Base-by-base conservation (phyloP, 495 filamentous ascomycete species). In the Cryomyces minteri region DNA sequence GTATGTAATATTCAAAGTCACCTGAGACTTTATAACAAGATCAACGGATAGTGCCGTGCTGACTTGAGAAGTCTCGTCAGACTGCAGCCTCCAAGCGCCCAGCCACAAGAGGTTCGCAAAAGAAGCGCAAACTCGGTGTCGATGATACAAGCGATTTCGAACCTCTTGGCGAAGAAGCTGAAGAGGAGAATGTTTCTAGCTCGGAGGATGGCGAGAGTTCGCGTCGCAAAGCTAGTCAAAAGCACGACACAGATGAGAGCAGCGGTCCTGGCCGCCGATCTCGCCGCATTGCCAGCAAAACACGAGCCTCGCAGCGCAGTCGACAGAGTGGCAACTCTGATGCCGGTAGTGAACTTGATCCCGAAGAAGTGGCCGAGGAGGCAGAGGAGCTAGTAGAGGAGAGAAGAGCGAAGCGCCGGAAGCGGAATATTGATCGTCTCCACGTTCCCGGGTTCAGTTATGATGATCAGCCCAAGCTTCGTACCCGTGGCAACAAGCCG, bases 81-180 rank as follows among this genome's bases (percentile, higher is more conserved):
- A 25, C 18, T 25, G 18, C 18, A 25, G 18, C 57, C 43, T 58
- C 62, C 25, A 69, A 70, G 51, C 69, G 66, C 47, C 64, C 56
- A 31, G 18, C 18, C 18, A 43, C 63, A 28, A 63, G 61, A 43
- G 62, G 56, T 44, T 69, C 66, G 29, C 68, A 80, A 55, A 72
- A 71, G 43, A 72, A 50, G 39, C 54, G 57, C 25, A 62, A 57
- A 47, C 48, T 50, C 14, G 55, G 50, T 14, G 47, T 37, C 37
- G 77, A 87, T 47, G 80, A 81, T 11, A 84, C 80, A 52, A 90
- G 84, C 57, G 87, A 94, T 51, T 94, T 93, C 54, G 84, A 94
- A 53, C 85, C 85, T 6, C 79, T 78, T 32, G 71, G 66, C 0
- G 72, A 64, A 37, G 74, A 73, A 4, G 73, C 67, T 7, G 74